Evolutionary conservation across 1,284 basidiomycete genomes (phyloP).

Genomic region (Rhizoctonia solani): DNA sequence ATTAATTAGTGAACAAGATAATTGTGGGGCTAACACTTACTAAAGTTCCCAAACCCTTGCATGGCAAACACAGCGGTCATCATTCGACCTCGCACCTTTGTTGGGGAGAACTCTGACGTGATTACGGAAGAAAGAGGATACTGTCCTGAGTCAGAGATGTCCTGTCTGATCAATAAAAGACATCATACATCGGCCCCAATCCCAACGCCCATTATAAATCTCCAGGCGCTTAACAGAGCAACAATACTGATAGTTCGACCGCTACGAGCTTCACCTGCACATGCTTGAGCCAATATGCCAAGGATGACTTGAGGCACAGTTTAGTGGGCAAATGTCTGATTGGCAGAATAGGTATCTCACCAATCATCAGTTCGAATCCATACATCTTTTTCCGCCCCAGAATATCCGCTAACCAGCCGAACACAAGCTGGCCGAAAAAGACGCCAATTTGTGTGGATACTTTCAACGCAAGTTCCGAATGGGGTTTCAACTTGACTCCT

Average conservation of each 20-base stretch:
- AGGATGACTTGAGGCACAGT: constrained; percentile 41
- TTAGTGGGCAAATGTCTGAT: not conserved
- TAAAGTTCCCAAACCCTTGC: constrained; percentile 43
- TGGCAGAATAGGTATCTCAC: constrained; percentile 39
- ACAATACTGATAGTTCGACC: constrained; percentile 44
- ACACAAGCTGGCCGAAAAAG: constrained; percentile 51
- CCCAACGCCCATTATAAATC: constrained; percentile 43
- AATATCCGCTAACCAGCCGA: constrained; percentile 51
- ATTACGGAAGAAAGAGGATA: constrained; percentile 57
- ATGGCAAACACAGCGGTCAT: constrained; percentile 44
- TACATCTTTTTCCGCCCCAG: constrained; percentile 53
- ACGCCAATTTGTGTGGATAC: constrained; percentile 48
- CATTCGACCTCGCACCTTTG: constrained; percentile 52
- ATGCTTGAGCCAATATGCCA: constrained; percentile 52
- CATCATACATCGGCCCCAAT: not conserved
- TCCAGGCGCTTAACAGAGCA: constrained; percentile 48
- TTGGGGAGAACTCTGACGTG: constrained; percentile 53
- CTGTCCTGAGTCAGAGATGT: constrained; percentile 42
- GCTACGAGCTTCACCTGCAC: constrained; percentile 50
- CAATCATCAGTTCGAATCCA: constrained; percentile 47
- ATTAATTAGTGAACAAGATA: too few species aligned
- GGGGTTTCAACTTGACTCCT: not conserved
- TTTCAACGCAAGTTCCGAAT: constrained; percentile 19
- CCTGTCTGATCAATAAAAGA: not conserved
- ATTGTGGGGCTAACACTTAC: not conserved